Conservation (phyloP, 495 filamentous ascomycete genomes). For the Daldinia bambusicola region DNA sequence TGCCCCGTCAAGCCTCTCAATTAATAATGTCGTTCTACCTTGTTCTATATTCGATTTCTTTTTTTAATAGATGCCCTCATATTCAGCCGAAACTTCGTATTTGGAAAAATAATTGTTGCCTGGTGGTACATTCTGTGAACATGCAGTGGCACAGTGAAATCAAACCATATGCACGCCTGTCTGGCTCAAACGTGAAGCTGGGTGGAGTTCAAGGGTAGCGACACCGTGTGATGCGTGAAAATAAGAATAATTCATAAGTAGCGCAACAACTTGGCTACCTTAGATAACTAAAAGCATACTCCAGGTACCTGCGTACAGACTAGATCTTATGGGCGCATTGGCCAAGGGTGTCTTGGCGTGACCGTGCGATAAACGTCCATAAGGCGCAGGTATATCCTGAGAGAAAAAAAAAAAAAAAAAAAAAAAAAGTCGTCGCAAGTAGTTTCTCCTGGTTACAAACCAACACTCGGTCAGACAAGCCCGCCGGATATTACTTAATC, state of each 20-base stretch:
- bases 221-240: background rate
- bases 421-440: background rate
- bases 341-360: too few species aligned
- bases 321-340: background rate
- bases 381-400: background rate
- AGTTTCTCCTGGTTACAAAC: background rate
- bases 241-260: background rate
- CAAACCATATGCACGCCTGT: background rate
- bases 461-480: background rate
- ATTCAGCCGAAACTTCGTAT: background rate
- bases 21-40: slow-evolving; percentile 16
- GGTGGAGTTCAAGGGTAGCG: background rate
- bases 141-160: background rate
- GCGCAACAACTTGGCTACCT: background rate
- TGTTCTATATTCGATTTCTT: background rate
- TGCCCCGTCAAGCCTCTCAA: background rate
- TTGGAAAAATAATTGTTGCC: background rate
- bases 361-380: background rate
- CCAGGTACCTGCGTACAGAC: too few species aligned
- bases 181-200: background rate
- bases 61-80: background rate
- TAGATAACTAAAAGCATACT: background rate
- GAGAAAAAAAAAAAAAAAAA: too few species aligned
- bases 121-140: background rate
- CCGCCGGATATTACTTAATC: slow-evolving; percentile 46